Evolutionary conservation across 164 flowering plant species (phyloP).

Genomic region (Annona cherimola): DNA sequence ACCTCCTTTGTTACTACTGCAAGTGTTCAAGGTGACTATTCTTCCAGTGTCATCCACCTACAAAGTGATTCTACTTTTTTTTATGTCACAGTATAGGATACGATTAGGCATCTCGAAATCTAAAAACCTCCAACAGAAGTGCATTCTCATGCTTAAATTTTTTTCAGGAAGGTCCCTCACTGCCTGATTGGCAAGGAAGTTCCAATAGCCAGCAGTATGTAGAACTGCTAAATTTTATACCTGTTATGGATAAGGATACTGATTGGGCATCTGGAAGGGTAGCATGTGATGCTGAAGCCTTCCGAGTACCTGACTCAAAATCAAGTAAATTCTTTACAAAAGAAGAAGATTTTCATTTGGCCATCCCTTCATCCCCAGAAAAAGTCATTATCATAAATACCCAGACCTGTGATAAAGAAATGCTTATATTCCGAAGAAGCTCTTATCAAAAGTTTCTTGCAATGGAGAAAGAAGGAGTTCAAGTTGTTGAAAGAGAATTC

Average conservation of each 20-base stretch:
- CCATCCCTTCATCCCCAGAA: constrained; percentile 30
- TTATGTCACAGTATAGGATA: background rate
- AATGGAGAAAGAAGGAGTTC: constrained; percentile 74
- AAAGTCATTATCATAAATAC: constrained; percentile 68
- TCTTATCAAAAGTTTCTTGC: constrained; percentile 80
- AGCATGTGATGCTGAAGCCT: constrained; percentile 20
- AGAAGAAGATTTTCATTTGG: constrained; percentile 18
- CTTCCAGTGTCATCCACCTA: background rate
- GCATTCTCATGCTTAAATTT: constrained; percentile 6
- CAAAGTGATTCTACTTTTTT: background rate
- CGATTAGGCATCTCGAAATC: background rate
- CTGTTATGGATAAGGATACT: constrained; percentile 25
- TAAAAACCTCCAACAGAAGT: background rate
- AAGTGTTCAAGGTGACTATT: background rate
- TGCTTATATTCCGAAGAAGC: constrained; percentile 82
- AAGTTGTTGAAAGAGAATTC: constrained; percentile 85
- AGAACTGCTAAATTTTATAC: constrained; percentile 33
- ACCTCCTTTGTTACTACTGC: background rate
- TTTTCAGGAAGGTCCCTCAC: constrained; percentile 31
- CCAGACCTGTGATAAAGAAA: constrained; percentile 56
- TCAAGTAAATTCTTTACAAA: constrained; percentile 14
- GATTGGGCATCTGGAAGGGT: constrained; percentile 14
- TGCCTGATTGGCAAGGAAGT: constrained; percentile 14
- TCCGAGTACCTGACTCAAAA: constrained; percentile 22
- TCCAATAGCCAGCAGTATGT: constrained; percentile 26